Percentiles rank a stretch among this genome's conserved stretches.
Evolutionary conservation across 2,329 filamentous ascomycete genomes (phyloP).

Genomic region (Trichoderma sp.): DNA sequence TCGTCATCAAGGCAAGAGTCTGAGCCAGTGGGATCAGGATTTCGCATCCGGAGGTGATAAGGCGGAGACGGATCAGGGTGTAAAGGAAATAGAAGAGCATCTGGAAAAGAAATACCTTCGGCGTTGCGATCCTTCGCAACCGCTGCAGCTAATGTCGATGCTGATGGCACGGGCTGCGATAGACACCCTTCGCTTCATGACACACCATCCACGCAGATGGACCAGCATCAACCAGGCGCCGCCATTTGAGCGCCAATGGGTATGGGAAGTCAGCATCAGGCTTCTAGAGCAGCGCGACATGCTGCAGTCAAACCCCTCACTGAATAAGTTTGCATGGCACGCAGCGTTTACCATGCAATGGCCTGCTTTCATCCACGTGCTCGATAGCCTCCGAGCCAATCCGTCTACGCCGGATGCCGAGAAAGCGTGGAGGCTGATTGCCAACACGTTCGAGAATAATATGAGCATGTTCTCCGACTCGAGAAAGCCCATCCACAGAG

Average conservation of each 20-base stretch:
- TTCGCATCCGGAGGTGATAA: background rate
- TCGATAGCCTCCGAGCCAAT: background rate
- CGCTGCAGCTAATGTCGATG: background rate
- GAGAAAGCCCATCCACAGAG: conserved; percentile 7
- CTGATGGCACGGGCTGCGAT: conserved; percentile 9
- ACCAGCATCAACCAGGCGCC: conserved; percentile 6
- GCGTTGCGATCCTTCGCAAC: conserved; percentile 1
- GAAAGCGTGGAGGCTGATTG: background rate
- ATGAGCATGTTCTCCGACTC: background rate
- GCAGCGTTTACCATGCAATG: conserved; percentile 9
- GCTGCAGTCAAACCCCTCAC: background rate
- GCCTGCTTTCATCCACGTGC: conserved; percentile 4
- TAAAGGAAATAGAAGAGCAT: background rate
- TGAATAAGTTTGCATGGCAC: conserved; percentile 4
- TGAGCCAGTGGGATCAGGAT: background rate
- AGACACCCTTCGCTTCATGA: conserved; percentile 5
- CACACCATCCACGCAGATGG: conserved; percentile 9
- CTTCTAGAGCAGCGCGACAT: conserved; percentile 5
- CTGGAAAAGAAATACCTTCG: background rate
- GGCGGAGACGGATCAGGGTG: background rate
- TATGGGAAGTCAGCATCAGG: conserved; percentile 6
- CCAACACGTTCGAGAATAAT: background rate
- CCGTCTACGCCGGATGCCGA: background rate
- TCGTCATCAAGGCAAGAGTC: background rate
- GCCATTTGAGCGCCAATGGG: background rate